A percentile compares a stretch with the other conserved stretches of the same genome.
These are phyloP conservation scores for Kluyveromyces lactis DNA, from an alignment of 805 yeast species.

Conservation along the genomic window DNA sequence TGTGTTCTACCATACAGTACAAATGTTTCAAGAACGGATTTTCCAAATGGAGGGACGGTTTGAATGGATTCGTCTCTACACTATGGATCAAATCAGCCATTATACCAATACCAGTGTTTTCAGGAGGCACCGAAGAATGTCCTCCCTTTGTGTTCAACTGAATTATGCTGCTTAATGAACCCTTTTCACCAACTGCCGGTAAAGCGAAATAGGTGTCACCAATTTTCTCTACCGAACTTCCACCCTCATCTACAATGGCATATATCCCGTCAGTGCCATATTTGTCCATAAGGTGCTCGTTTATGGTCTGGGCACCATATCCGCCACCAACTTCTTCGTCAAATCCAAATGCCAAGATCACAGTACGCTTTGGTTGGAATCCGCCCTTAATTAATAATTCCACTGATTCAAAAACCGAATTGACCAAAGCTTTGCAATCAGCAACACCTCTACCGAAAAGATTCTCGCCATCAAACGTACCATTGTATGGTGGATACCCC, in stretches of 20 bases:
- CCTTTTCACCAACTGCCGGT: conserved; percentile 42
- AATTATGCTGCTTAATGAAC: conserved; percentile 33
- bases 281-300: conserved; percentile 35
- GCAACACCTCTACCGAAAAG: conserved; percentile 65
- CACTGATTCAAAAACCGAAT: conserved; percentile 50
- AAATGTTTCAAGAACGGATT: conserved; percentile 50
- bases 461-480: conserved; percentile 48
- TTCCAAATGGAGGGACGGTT: conserved; percentile 34
- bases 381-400: conserved; percentile 38
- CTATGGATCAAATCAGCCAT: conserved; percentile 44
- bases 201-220: conserved; percentile 38
- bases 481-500: conserved; percentile 55
- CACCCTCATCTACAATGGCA: conserved; percentile 58
- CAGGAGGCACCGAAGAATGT: conserved; percentile 65
- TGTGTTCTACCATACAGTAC: conserved; percentile 53
- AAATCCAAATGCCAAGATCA: conserved; percentile 56
- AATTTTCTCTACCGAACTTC: conserved; percentile 24
- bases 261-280: conserved; percentile 51
- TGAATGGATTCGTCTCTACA: conserved; percentile 49
- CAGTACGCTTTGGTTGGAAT: conserved; percentile 45
- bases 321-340: conserved; percentile 66
- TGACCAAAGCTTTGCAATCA: conserved; percentile 59
- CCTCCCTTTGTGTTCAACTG: conserved; percentile 54
- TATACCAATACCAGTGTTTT: conserved; percentile 66
- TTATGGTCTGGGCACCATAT: conserved; percentile 46